phyloP scores from a whole-genome alignment of 345 rosid genomes.

The Dipteronia sinensis region DNA sequence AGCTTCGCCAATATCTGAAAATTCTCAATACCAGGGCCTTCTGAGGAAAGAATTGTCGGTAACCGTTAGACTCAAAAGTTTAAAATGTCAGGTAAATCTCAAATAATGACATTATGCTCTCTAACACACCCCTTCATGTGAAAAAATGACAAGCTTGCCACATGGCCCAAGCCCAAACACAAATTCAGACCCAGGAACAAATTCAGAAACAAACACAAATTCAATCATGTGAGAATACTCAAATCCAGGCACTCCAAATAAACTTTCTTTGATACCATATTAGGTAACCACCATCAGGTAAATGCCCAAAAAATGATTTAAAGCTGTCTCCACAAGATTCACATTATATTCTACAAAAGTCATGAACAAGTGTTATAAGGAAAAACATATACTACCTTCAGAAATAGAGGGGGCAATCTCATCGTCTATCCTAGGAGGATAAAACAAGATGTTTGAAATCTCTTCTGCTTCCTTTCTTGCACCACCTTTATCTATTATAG shows the following conservation, averaged over 20 bases:
- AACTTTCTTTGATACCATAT: not conserved
- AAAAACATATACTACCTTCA: conserved; percentile 48
- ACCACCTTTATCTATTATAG: conserved; percentile 28
- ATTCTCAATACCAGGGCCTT: conserved; percentile 86
- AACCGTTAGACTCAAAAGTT: not conserved
- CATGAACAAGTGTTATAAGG: conserved; percentile 11
- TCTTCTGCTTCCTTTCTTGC: conserved; percentile 24
- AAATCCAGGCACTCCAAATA: not conserved
- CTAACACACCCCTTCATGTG: not conserved
- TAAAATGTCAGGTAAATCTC: not conserved
- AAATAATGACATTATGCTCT: not conserved
- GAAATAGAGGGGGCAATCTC: conserved; percentile 37
- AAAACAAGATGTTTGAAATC: conserved; percentile 27
- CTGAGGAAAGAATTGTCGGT: conserved; percentile 30
- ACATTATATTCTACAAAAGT: conserved; percentile 28
- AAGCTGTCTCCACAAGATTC: conserved; percentile 9
- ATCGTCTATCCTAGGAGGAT: conserved; percentile 28
- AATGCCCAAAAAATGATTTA: not conserved
- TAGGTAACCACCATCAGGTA: not conserved
- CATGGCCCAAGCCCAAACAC: not conserved
- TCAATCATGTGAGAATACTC: not conserved
- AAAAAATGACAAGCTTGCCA: not conserved
- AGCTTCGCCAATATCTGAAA: conserved; percentile 91
- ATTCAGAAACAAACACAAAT: not conserved
- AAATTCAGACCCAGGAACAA: not conserved